phyloP scores from a whole-genome alignment of 2,329 filamentous ascomycete species.

The Cladophialophora carrionii region DNA sequence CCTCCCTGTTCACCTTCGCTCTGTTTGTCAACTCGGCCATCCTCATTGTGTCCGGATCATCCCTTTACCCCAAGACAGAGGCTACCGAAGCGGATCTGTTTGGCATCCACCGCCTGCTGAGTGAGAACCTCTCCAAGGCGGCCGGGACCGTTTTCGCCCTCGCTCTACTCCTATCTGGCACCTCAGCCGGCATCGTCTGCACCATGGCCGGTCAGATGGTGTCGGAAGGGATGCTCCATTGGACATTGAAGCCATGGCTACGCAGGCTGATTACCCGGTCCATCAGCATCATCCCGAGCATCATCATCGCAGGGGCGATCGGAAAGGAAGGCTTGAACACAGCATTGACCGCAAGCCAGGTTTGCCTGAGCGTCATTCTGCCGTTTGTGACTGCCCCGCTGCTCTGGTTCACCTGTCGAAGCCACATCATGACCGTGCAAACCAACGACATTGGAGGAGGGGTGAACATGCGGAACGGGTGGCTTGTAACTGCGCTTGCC shows the following conservation, averaged over 20 bases:
- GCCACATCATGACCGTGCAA: constrained; percentile 75
- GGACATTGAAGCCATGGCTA: constrained; percentile 75
- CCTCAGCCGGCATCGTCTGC: constrained; percentile 77
- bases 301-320: constrained; percentile 80
- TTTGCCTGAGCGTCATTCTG: constrained; percentile 75
- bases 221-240: constrained; percentile 76
- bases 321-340: constrained; percentile 70
- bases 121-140: constrained; percentile 68
- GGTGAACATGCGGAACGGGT: constrained; percentile 72
- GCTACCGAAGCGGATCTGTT: constrained; percentile 77
- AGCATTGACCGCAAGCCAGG: constrained; percentile 76
- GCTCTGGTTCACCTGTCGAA: constrained; percentile 80
- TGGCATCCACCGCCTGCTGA: constrained; percentile 75
- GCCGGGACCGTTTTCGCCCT: constrained; percentile 85
- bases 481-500: constrained; percentile 63
- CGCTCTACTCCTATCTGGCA: constrained; percentile 76
- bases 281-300: constrained; percentile 79
- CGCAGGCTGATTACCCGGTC: constrained; percentile 75
- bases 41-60: constrained; percentile 77
- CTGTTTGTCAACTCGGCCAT: constrained; percentile 84
- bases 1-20: constrained; percentile 79
- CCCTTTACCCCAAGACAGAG: constrained; percentile 65
- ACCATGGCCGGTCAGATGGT: constrained; percentile 91
- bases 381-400: constrained; percentile 82
- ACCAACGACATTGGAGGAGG: constrained; percentile 26